These are phyloP conservation scores for Didymella pomorum DNA, from an alignment of 2,329 filamentous ascomycete genomes.

Conservation along the genomic window DNA sequence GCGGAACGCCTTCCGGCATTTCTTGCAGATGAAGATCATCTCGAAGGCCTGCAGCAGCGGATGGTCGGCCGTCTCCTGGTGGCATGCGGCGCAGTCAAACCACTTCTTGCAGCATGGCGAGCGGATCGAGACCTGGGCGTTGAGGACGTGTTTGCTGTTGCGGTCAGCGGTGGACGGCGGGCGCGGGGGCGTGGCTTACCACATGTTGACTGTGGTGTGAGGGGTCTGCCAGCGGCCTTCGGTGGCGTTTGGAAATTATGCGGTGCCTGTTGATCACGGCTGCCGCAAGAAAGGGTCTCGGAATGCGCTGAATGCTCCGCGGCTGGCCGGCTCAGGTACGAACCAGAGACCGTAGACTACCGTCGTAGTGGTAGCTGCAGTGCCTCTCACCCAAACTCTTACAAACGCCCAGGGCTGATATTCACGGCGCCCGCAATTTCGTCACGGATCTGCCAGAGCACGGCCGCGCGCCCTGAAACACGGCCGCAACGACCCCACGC, in stretches of 20 bases:
- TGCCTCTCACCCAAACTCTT: neutral
- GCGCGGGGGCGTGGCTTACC: conserved; percentile 33
- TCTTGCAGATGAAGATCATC: conserved; percentile 97
- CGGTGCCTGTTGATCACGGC: neutral
- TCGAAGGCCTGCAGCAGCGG: conserved; percentile 78
- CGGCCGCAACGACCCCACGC: conserved; percentile 31
- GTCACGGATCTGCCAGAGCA: neutral
- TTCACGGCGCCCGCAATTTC: neutral
- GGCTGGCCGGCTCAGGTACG: neutral
- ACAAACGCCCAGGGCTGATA: neutral
- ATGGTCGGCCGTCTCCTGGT: conserved; percentile 81
- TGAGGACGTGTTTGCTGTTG: conserved; percentile 92
- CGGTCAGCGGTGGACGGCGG: conserved; percentile 17
- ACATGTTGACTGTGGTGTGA: conserved; percentile 27
- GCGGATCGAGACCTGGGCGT: conserved; percentile 95
- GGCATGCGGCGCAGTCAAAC: conserved; percentile 98
- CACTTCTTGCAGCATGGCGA: conserved; percentile 97
- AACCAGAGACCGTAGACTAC: neutral
- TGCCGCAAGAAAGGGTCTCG: neutral
- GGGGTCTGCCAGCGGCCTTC: neutral
- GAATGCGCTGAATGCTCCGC: neutral
- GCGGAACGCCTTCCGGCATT: conserved; percentile 97
- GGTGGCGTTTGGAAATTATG: neutral
- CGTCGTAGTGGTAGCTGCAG: neutral
- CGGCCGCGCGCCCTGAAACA: conserved; percentile 34